phyloP scores from a whole-genome alignment of 2,329 filamentous ascomycete species.

The Helminthosporium solani region DNA sequence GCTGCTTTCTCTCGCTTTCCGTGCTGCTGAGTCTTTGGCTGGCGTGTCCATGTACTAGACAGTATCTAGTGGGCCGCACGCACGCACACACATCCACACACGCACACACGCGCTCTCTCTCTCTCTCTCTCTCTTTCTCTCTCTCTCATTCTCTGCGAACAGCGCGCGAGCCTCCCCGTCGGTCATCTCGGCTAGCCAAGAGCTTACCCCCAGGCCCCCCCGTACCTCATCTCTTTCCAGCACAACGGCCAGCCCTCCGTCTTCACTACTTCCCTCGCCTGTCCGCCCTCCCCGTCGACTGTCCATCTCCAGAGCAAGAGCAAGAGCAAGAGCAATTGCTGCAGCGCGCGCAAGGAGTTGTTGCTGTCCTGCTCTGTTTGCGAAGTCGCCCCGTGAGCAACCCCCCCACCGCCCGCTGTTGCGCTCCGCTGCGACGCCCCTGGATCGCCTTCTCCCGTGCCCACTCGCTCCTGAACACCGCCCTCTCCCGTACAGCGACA shows the following conservation, averaged over 20 bases:
- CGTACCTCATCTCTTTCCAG: slow-evolving; percentile 32
- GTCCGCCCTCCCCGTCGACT: slow-evolving; percentile 1
- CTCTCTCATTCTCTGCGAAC: no score
- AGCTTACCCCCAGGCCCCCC: slow-evolving; percentile 25
- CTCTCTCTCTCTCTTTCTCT: no score
- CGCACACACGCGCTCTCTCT: no score
- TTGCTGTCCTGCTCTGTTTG: slow-evolving; percentile 16
- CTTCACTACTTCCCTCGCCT: slow-evolving; percentile 16
- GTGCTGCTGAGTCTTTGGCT: not conserved
- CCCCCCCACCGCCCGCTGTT: slow-evolving; percentile 23
- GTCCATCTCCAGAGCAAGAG: slow-evolving; percentile 20
- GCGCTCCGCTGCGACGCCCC: slow-evolving; percentile 35
- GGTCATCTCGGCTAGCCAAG: slow-evolving; percentile 32
- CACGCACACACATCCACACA: no score
- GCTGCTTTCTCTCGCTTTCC: not conserved
- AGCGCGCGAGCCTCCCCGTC: not conserved
- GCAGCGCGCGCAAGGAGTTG: slow-evolving; percentile 28
- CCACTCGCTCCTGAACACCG: slow-evolving; percentile 7
- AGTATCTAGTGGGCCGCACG: no score
- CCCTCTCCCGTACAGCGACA: slow-evolving; percentile 11
- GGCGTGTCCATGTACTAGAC: no score
- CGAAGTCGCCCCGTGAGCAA: slow-evolving; percentile 15
- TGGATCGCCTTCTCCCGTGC: slow-evolving; percentile 18
- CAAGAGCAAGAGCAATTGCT: slow-evolving; percentile 35
- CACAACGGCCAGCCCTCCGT: slow-evolving; percentile 23